Base-by-base conservation (phyloP, 768 basidiomycete species). In the Amyloporia xantha region DNA sequence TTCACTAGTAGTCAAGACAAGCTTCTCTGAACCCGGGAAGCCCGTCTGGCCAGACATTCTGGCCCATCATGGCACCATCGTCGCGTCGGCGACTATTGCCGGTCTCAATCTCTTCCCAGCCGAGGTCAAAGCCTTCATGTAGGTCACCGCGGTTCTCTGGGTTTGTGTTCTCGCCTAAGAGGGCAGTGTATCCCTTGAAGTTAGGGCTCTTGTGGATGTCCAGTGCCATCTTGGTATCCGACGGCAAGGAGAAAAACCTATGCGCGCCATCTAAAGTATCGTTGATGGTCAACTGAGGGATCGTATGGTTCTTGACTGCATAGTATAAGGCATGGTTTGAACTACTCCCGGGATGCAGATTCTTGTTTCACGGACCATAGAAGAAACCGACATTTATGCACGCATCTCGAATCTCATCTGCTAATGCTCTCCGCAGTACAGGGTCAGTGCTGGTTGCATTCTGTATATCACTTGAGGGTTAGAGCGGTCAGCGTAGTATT, bases 61-160 rank as follows among this genome's bases (percentile, higher is more conserved):
- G 77, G 1, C 81, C 84, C 7, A 75, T 68, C 81, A 89, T 84
- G 3, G 68, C 71, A 12, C 84, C 83, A 37, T 75, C 71, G 5
- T 73, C 58, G 26, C 56, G 28, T 50, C 62, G 57, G 51, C 66
- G 60, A 21, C 54, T 27, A 0, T 28, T 47, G 48, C 60, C 60
- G 6, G 57, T 48, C 9, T 69, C 57, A 0, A 76, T 59, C 21
- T 70, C 65, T 60, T 91, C 86, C 75, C 79, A 84, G 2, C 90
- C 89, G 49, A 95, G 74, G 56, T 92, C 85, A 62, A 93, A 95
- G 2, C 86, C 91, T 63, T 97, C 92, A 60, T 94, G 90, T 46
- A 94, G 65, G 61, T 97, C 93, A 1, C 92, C 92, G 17, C 76
- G 68, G 41, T 78, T 76, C n/a, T 77, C 72, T 0, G 87, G 81